These are phyloP conservation scores for Heterobasidion occidentale DNA, from an alignment of 1,284 basidiomycete species.

Conservation along the genomic window DNA sequence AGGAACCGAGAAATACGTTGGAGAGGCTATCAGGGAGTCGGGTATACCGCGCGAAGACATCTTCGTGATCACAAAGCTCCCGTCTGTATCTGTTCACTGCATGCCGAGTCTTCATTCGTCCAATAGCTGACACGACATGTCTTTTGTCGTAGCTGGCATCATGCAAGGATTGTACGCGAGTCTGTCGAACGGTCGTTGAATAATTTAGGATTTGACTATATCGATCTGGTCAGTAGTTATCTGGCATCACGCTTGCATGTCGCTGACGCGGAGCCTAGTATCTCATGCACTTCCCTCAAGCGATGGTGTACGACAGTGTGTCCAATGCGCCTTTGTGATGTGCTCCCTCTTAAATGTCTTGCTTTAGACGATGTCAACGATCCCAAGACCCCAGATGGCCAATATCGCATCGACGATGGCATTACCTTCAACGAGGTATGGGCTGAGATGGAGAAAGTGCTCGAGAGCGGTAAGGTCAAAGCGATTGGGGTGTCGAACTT, in stretches of 20 bases:
- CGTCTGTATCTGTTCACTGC: slow-evolving; percentile 8
- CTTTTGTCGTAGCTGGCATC: slow-evolving; percentile 14
- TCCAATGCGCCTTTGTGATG: not conserved
- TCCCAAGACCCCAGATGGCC: not conserved
- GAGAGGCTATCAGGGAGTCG: slow-evolving; percentile 32
- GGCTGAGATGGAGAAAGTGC: slow-evolving; percentile 36
- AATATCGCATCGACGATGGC: slow-evolving; percentile 10
- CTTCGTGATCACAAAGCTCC: slow-evolving; percentile 31
- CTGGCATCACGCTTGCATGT: no score
- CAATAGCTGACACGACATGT: no score
- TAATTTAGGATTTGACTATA: slow-evolving; percentile 21
- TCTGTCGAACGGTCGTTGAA: slow-evolving; percentile 22
- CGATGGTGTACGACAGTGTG: slow-evolving; percentile 8
- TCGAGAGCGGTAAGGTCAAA: slow-evolving; percentile 34
- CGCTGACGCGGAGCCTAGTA: slow-evolving; percentile 14
- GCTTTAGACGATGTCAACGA: not conserved
- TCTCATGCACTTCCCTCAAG: slow-evolving; percentile 25
- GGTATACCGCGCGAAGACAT: slow-evolving; percentile 33
- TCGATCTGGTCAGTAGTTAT: slow-evolving; percentile 18
- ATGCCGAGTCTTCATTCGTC: not conserved
- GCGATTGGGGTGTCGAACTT: slow-evolving; percentile 40
- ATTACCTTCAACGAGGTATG: slow-evolving; percentile 34
- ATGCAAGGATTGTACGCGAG: slow-evolving; percentile 17
- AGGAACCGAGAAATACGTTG: slow-evolving; percentile 32
- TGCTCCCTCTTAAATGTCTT: no score